A percentile compares a stretch with the other conserved stretches of the same genome.
Evolutionary conservation across 148 eudicot genomes (phyloP).

Genomic region (Silene latifolia): DNA sequence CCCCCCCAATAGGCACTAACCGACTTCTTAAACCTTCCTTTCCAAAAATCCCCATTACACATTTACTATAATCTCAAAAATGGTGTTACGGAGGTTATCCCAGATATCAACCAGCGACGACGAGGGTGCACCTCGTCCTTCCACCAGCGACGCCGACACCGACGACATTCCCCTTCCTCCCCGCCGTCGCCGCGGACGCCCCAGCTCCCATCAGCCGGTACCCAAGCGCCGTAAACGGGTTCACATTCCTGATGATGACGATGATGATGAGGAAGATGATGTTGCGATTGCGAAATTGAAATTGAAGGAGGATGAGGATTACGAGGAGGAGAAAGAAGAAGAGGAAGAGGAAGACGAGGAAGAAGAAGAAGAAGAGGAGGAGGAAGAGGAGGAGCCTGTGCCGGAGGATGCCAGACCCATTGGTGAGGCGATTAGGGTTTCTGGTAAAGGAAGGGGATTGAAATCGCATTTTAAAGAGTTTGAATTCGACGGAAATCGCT

Average conservation of each 20-base stretch:
- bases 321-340: slow-evolving; percentile 31
- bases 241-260: slow-evolving; percentile 22
- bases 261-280: slow-evolving; percentile 16
- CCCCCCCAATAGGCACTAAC: too few relatives aligned
- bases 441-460: slow-evolving; percentile 54
- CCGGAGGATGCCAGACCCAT: slow-evolving; percentile 57
- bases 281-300: not conserved
- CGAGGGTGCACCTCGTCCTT: slow-evolving; percentile 33
- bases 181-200: slow-evolving; percentile 26
- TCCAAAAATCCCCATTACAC: too few relatives aligned
- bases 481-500: slow-evolving; percentile 61
- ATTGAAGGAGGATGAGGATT: slow-evolving; percentile 25
- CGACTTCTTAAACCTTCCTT: too few relatives aligned
- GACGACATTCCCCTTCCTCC: slow-evolving; percentile 2
- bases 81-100: slow-evolving; percentile 55
- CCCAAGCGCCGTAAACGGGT: slow-evolving; percentile 31
- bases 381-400: slow-evolving; percentile 24
- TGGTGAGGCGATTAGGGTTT: slow-evolving; percentile 64
- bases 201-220: slow-evolving; percentile 12
- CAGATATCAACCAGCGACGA: slow-evolving; percentile 65
- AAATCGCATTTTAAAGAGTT: slow-evolving; percentile 45
- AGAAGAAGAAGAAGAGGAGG: slow-evolving; percentile 28
- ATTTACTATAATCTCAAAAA: slow-evolving; percentile 5
- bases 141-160: slow-evolving; percentile 28
- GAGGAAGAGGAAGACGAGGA: slow-evolving; percentile 15